Percentiles rank a stretch among this genome's conserved stretches.
These are phyloP conservation scores for Diaporthe destruens DNA, from an alignment of 2,329 filamentous ascomycete species.

Conservation along the genomic window DNA sequence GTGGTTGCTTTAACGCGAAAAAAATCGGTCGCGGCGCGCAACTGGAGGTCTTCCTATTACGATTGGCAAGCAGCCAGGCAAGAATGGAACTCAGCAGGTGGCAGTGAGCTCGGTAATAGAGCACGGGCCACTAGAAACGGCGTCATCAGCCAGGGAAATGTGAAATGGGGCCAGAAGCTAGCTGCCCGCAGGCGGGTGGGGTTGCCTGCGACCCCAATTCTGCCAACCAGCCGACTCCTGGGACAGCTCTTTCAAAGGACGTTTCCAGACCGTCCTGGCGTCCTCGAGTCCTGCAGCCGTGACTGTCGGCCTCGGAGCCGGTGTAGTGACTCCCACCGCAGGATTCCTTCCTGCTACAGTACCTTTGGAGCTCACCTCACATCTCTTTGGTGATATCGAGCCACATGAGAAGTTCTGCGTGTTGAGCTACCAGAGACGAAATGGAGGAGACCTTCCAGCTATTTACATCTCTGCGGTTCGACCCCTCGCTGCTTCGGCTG, in stretches of 20 bases:
- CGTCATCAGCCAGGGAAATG: slow-evolving; percentile 22
- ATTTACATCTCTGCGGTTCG: slow-evolving; percentile 80
- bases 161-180: slow-evolving; percentile 4
- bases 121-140: slow-evolving; percentile 28
- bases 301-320: slow-evolving; percentile 18
- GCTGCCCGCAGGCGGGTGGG: slow-evolving; percentile 28
- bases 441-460: slow-evolving; percentile 67
- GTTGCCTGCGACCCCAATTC: slow-evolving; percentile 5
- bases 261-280: too few species aligned
- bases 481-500: slow-evolving; percentile 66
- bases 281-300: neutral
- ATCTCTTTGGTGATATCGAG: too few species aligned
- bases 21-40: slow-evolving; percentile 40
- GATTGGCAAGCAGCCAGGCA: slow-evolving; percentile 35
- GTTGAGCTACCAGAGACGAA: neutral
- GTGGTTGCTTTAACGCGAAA: slow-evolving; percentile 36
- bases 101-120: slow-evolving; percentile 15
- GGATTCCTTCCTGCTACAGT: neutral
- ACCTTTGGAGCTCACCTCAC: neutral
- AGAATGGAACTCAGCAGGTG: slow-evolving; percentile 31
- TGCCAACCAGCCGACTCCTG: slow-evolving; percentile 3
- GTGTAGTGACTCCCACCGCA: slow-evolving; percentile 4
- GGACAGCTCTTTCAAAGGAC: too few species aligned
- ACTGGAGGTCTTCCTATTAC: slow-evolving; percentile 33
- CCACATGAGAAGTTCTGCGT: neutral